Conservation (phyloP, 495 filamentous ascomycete genomes). For the Daldinia childiae region DNA sequence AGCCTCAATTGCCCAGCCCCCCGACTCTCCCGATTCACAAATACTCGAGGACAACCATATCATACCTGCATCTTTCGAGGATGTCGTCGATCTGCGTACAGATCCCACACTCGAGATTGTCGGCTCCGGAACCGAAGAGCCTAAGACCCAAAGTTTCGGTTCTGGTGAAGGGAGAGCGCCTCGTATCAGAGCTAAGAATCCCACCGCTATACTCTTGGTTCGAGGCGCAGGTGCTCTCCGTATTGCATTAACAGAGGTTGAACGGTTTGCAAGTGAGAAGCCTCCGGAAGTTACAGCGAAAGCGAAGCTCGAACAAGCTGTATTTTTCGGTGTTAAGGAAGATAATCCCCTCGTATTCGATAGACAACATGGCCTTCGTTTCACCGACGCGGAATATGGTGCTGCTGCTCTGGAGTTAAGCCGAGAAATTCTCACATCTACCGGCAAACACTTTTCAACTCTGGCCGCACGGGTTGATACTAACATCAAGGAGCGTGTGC, state of each 20-base stretch:
- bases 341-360: slow-evolving; percentile 84
- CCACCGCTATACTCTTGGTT: slow-evolving; percentile 76
- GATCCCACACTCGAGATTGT: slow-evolving; percentile 68
- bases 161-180: slow-evolving; percentile 55
- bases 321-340: slow-evolving; percentile 84
- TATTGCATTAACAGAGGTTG: slow-evolving; percentile 66
- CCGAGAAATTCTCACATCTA: slow-evolving; percentile 80
- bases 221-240: slow-evolving; percentile 83
- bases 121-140: slow-evolving; percentile 69
- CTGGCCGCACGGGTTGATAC: slow-evolving; percentile 79
- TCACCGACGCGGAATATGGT: slow-evolving; percentile 74
- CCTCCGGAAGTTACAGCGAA: slow-evolving; percentile 74
- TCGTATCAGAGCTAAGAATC: slow-evolving; percentile 65
- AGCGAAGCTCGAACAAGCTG: slow-evolving; percentile 90
- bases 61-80: slow-evolving; percentile 74
- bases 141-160: slow-evolving; percentile 49
- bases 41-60: slow-evolving; percentile 69
- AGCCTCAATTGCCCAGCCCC: slow-evolving; percentile 69
- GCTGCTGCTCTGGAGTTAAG: slow-evolving; percentile 81
- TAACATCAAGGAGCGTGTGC: slow-evolving; percentile 75
- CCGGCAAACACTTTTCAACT: slow-evolving; percentile 73
- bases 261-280: slow-evolving; percentile 58
- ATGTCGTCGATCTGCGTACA: slow-evolving; percentile 81
- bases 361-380: slow-evolving; percentile 67
- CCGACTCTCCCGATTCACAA: slow-evolving; percentile 74